These are phyloP conservation scores for Citrus hindsii DNA, from an alignment of 345 rosid species.

Conservation along the genomic window DNA sequence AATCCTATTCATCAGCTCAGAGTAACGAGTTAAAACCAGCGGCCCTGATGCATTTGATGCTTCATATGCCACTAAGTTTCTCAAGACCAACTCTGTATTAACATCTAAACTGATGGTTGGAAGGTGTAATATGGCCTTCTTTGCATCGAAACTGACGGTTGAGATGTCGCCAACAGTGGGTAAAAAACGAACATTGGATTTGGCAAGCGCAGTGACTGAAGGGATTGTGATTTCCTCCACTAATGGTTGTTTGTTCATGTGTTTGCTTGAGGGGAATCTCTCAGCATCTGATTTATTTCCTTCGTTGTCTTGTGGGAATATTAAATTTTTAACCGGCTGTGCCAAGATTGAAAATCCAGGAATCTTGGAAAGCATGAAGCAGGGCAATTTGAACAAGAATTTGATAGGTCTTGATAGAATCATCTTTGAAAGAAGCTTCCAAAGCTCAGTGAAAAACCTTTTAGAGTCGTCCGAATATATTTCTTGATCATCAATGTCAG, in stretches of 20 bases:
- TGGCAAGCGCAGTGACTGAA: conserved; percentile 38
- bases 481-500: not conserved
- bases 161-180: conserved; percentile 18
- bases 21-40: conserved; percentile 46
- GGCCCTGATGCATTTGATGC: conserved; percentile 36
- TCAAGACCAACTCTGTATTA: conserved; percentile 50
- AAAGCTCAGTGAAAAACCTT: conserved; percentile 16
- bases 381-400: conserved; percentile 39
- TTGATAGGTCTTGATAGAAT: conserved; percentile 29
- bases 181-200: conserved; percentile 15
- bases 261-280: not conserved
- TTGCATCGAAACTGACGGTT: conserved; percentile 43
- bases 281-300: conserved; percentile 9
- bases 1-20: conserved; percentile 73
- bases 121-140: conserved; percentile 36
- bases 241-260: conserved; percentile 41
- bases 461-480: conserved; percentile 4
- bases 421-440: conserved; percentile 28
- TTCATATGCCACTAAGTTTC: not conserved
- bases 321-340: conserved; percentile 25
- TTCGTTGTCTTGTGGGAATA: conserved; percentile 7
- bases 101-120: conserved; percentile 54
- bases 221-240: conserved; percentile 77
- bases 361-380: conserved; percentile 48
- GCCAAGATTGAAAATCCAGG: conserved; percentile 42